These are phyloP conservation scores for Paulownia fortunei DNA, from an alignment of 257 asterid species.

Conservation along the genomic window DNA sequence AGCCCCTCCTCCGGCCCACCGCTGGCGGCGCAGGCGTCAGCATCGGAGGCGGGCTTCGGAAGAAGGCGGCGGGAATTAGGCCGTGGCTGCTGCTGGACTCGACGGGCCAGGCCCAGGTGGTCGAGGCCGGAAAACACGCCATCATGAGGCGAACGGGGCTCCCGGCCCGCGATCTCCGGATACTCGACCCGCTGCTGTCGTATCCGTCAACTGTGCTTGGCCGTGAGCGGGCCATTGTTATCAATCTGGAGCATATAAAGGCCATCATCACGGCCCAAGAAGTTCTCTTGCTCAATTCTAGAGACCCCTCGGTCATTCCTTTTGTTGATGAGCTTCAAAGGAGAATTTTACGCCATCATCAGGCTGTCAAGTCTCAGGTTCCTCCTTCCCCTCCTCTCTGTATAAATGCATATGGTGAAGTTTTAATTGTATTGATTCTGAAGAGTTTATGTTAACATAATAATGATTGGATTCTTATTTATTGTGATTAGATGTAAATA, in stretches of 20 bases:
- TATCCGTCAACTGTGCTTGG: constrained; percentile 92
- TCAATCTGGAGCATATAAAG: constrained; percentile 93
- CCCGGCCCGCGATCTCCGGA: constrained; percentile 96
- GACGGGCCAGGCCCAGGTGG: constrained; percentile 80
- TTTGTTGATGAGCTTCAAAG: constrained; percentile 86
- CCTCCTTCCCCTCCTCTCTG: neutral
- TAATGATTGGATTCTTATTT: neutral
- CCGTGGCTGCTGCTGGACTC: constrained; percentile 89
- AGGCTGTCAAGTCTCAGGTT: constrained; percentile 84
- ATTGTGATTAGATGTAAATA: neutral
- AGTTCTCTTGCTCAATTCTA: constrained; percentile 79
- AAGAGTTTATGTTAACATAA: neutral
- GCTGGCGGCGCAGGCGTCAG: constrained; percentile 42
- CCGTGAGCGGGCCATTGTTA: constrained; percentile 91
- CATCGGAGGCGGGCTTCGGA: constrained; percentile 53
- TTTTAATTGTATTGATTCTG: neutral
- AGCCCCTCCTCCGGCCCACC: constrained; percentile 49
- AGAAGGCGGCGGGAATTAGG: constrained; percentile 83
- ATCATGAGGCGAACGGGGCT: constrained; percentile 96
- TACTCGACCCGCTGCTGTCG: constrained; percentile 84
- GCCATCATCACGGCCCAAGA: constrained; percentile 96
- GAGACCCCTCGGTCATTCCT: constrained; percentile 88
- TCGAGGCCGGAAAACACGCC: constrained; percentile 92
- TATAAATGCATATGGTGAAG: neutral
- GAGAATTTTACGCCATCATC: constrained; percentile 74